Percentiles rank a stretch among this genome's conserved stretches.
phyloP scores from a whole-genome alignment of 2,329 filamentous ascomycete species.

The Ophiostoma pallidulum region DNA sequence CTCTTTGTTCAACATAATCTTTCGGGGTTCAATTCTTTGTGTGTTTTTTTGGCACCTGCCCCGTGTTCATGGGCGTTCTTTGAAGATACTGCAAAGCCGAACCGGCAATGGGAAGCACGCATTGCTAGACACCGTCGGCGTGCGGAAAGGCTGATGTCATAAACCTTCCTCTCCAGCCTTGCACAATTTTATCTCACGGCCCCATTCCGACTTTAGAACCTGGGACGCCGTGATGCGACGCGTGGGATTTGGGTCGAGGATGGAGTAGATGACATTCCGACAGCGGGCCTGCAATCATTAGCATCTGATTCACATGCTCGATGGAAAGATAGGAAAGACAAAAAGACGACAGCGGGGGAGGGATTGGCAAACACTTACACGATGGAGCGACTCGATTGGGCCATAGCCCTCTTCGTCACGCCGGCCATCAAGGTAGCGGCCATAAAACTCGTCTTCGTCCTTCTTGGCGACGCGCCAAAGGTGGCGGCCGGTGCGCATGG shows the following conservation, averaged over 20 bases:
- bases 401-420: conserved; percentile 93
- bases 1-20: too few relatives aligned
- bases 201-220: conserved; percentile 97
- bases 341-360: too few relatives aligned
- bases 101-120: too few relatives aligned
- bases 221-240: conserved; percentile 92
- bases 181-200: conserved; percentile 93
- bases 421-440: conserved; percentile 83
- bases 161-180: conserved; percentile 94
- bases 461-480: conserved; percentile 95
- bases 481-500: conserved; percentile 93
- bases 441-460: conserved; percentile 96
- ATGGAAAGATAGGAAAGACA: conserved; percentile 6
- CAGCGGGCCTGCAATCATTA: conserved; percentile 66
- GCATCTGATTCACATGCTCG: conserved; percentile 12
- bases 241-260: conserved; percentile 86
- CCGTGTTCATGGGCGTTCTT: too few relatives aligned
- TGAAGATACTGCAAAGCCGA: too few relatives aligned
- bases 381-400: conserved; percentile 88
- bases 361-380: conserved; percentile 50
- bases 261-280: conserved; percentile 97
- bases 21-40: too few relatives aligned
- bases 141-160: conserved; percentile 31
- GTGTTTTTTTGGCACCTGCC: too few relatives aligned
- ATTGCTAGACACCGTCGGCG: not conserved